A percentile compares a stretch with the other conserved stretches of the same genome.
Conservation (phyloP, 2,329 filamentous ascomycete genomes). For the Botrytis medusae region DNA sequence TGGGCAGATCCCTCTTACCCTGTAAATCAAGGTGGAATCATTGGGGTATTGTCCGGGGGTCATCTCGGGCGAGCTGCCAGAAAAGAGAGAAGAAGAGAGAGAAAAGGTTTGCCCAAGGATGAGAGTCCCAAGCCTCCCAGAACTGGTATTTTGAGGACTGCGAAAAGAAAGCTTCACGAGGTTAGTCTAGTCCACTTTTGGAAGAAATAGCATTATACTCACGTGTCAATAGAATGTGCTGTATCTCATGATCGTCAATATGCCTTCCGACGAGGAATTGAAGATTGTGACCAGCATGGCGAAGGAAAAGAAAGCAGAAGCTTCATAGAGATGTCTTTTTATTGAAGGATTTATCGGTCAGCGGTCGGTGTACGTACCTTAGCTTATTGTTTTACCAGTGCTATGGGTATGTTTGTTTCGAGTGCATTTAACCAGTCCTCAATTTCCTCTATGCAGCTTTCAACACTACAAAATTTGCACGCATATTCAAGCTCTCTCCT, state of each 20-base stretch:
- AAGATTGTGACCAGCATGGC: not conserved
- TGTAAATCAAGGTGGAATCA: conserved; percentile 48
- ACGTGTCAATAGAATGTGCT: conserved; percentile 46
- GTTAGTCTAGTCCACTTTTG: conserved; percentile 20
- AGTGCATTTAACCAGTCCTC: not conserved
- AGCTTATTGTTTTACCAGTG: not conserved
- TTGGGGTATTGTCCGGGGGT: conserved; percentile 47
- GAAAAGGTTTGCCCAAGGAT: conserved; percentile 6
- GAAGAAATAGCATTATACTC: not conserved
- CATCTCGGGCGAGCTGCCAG: conserved; percentile 36
- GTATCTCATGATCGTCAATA: conserved; percentile 51
- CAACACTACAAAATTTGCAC: conserved; percentile 7
- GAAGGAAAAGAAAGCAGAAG: conserved; percentile 13
- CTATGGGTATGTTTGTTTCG: not conserved
- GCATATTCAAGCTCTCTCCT: conserved; percentile 9
- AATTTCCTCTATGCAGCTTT: not conserved
- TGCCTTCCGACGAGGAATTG: conserved; percentile 14
- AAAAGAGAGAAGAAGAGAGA: conserved; percentile 17
- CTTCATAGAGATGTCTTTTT: not conserved
- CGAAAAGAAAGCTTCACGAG: conserved; percentile 21
- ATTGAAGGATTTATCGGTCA: not conserved
- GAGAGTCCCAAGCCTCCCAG: conserved; percentile 5
- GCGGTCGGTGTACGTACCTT: not conserved
- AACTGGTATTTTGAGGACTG: conserved; percentile 20
- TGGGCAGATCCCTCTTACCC: conserved; percentile 54